phyloP scores from a whole-genome alignment of 345 rosid species.

The Melaleuca quinquenervia region DNA sequence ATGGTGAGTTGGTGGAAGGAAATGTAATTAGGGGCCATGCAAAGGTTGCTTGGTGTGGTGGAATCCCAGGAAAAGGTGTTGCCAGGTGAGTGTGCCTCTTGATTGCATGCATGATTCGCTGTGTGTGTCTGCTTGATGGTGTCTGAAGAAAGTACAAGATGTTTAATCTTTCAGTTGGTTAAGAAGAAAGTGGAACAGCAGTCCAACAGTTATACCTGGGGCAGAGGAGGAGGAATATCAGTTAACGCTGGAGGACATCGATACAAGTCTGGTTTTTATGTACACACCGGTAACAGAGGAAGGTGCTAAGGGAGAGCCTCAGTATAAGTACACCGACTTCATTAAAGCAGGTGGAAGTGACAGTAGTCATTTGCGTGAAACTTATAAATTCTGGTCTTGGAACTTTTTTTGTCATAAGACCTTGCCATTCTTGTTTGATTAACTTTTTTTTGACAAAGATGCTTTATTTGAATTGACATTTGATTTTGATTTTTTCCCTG shows the following conservation, averaged over 20 bases:
- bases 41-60: slow-evolving; percentile 97
- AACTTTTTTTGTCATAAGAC: not conserved
- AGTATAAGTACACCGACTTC: slow-evolving; percentile 87
- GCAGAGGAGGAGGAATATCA: slow-evolving; percentile 84
- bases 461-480: not conserved
- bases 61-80: slow-evolving; percentile 90
- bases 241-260: slow-evolving; percentile 71
- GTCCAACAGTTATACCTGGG: slow-evolving; percentile 80
- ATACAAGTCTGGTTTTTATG: slow-evolving; percentile 95
- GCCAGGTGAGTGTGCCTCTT: slow-evolving; percentile 44
- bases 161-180: slow-evolving; percentile 52
- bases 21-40: slow-evolving; percentile 57
- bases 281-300: slow-evolving; percentile 91
- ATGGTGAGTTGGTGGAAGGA: slow-evolving; percentile 84
- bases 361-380: not conserved
- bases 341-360: slow-evolving; percentile 70
- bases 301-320: slow-evolving; percentile 97
- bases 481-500: not conserved
- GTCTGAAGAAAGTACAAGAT: not conserved
- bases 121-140: not conserved
- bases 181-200: slow-evolving; percentile 90
- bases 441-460: not conserved
- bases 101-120: not conserved
- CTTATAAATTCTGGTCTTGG: not conserved
- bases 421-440: not conserved